Evolutionary conservation across 2,329 filamentous ascomycete species (phyloP).

Genomic region (Epichloe festucae): DNA sequence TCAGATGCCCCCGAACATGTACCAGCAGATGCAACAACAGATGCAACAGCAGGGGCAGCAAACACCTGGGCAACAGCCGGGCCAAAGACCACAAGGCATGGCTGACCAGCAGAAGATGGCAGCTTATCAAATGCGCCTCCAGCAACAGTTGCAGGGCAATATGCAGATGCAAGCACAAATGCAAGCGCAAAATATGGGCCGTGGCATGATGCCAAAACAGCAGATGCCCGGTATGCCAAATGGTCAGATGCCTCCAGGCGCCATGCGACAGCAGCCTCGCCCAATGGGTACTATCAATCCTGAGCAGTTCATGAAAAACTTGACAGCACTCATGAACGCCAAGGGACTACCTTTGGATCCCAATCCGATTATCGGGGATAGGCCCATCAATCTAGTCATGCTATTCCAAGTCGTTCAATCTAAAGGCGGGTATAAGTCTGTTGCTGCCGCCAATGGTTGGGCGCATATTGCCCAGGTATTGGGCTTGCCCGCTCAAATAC

Average conservation of each 20-base stretch:
- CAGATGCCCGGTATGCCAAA: constrained; percentile 37
- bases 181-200: constrained; percentile 32
- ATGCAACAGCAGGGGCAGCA: constrained; percentile 32
- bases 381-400: constrained; percentile 59
- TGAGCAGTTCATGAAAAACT: constrained; percentile 62
- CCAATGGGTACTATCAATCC: constrained; percentile 35
- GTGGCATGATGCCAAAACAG: constrained; percentile 41
- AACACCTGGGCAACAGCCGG: constrained; percentile 54
- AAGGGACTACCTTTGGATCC: constrained; percentile 62
- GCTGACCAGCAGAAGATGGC: constrained; percentile 62
- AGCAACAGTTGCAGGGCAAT: constrained; percentile 55
- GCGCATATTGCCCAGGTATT: constrained; percentile 53
- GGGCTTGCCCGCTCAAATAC: constrained; percentile 50
- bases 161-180: constrained; percentile 40
- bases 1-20: constrained; percentile 35
- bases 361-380: constrained; percentile 60
- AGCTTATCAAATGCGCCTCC: constrained; percentile 71
- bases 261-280: constrained; percentile 37
- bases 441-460: constrained; percentile 63
- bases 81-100: constrained; percentile 16
- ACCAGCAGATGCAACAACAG: constrained; percentile 28
- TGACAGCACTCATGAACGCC: constrained; percentile 65
- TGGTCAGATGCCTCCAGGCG: constrained; percentile 39
- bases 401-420: constrained; percentile 63
- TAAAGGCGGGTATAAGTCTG: constrained; percentile 66